These are phyloP conservation scores for Paspalum vaginatum DNA, from an alignment of 176 grass and related monocot genomes.

Conservation along the genomic window DNA sequence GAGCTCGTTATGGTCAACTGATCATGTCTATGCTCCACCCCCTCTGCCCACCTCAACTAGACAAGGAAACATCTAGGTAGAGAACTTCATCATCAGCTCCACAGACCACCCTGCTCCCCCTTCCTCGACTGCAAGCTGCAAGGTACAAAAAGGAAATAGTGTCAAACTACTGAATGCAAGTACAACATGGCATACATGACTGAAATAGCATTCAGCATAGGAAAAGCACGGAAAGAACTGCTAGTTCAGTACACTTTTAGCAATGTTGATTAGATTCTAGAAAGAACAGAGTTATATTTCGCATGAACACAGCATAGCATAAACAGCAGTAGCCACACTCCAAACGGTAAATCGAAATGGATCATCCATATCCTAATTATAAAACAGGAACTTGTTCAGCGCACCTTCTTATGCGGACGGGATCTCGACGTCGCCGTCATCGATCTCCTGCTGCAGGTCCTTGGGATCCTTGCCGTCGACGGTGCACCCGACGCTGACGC, in stretches of 20 bases:
- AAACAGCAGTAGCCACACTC: neutral
- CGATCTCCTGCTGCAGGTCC: conserved; percentile 72
- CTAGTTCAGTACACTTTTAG: neutral
- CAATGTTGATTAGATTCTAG: neutral
- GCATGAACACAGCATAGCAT: neutral
- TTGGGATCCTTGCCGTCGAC: conserved; percentile 77
- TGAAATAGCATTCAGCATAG: neutral
- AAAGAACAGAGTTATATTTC: neutral
- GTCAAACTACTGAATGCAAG: conserved; percentile 6
- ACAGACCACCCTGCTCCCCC: neutral
- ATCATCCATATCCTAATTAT: neutral
- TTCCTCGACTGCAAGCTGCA: conserved; percentile 29
- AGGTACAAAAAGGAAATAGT: neutral
- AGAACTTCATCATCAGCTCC: conserved; percentile 36
- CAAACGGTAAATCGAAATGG: neutral
- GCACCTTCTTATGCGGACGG: conserved; percentile 53
- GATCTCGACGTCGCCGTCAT: conserved; percentile 63
- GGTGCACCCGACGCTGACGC: conserved; percentile 69
- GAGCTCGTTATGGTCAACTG: conserved; percentile 1
- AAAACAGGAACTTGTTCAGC: neutral
- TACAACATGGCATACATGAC: neutral
- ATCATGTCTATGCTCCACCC: neutral
- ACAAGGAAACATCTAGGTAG: conserved; percentile 31
- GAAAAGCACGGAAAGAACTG: neutral
- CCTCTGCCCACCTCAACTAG: neutral